These are phyloP conservation scores for Saturnispora zaruensis DNA, from an alignment of 805 yeast species.

Conservation along the genomic window DNA sequence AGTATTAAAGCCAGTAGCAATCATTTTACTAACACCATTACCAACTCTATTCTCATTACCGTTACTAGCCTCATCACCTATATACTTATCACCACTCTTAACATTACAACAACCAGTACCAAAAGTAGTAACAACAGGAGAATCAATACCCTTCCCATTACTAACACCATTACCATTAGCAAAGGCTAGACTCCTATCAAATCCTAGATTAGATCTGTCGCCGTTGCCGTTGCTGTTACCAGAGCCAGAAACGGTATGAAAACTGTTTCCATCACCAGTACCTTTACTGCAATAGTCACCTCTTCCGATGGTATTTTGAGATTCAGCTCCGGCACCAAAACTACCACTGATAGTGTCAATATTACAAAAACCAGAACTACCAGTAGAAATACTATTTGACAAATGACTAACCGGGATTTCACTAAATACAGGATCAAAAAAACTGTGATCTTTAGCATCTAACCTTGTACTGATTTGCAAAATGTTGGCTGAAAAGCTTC, in stretches of 20 bases:
- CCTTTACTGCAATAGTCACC: too few relatives aligned
- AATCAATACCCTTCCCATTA: conserved; percentile 11
- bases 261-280: conserved; percentile 7
- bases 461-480: not conserved
- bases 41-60: conserved; percentile 6
- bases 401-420: not conserved
- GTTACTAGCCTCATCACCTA: conserved; percentile 19
- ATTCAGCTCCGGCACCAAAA: too few relatives aligned
- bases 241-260: conserved; percentile 8
- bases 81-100: not conserved
- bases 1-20: conserved; percentile 7
- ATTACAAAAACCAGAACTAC: too few relatives aligned
- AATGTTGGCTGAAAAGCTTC: not conserved
- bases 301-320: too few relatives aligned
- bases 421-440: not conserved
- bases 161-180: conserved; percentile 8
- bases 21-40: not conserved
- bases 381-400: too few relatives aligned
- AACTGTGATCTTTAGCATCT: not conserved
- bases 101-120: not conserved
- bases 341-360: too few relatives aligned
- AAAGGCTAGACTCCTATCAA: too few relatives aligned
- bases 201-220: too few relatives aligned
- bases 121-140: not conserved
- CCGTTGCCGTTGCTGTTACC: too few relatives aligned